phyloP scores from a whole-genome alignment of 73 alveolate genomes.

The Vitrella brassicaformis region DNA sequence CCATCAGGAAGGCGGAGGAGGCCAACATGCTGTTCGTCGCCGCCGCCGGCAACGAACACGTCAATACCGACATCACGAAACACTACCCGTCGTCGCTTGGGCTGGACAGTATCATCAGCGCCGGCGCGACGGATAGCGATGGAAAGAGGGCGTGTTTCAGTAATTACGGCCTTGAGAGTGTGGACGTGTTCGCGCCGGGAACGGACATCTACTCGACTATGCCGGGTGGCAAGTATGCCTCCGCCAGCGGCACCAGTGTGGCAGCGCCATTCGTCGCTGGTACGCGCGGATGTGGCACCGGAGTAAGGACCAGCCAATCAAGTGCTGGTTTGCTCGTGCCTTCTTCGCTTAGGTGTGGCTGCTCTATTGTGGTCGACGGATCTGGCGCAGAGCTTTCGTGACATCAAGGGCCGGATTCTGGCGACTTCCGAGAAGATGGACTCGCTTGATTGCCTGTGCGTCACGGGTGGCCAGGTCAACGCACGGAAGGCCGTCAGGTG shows the following conservation, averaged over 20 bases:
- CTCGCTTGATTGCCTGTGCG: slow-evolving; percentile 7
- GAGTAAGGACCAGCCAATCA: too few species aligned
- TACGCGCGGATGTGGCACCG: too few species aligned
- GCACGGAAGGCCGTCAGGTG: slow-evolving; percentile 12
- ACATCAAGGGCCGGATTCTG: slow-evolving; percentile 4
- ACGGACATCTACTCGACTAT: slow-evolving; percentile 27
- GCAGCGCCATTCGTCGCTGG: slow-evolving; percentile 38
- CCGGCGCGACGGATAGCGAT: too few species aligned
- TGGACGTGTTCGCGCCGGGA: slow-evolving; percentile 34
- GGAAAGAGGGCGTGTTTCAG: too few species aligned
- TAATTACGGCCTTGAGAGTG: slow-evolving; percentile 15
- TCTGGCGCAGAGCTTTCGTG: background rate
- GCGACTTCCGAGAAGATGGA: slow-evolving; percentile 5
- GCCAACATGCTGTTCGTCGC: slow-evolving; percentile 26
- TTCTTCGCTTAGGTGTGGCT: too few species aligned
- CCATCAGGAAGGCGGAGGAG: slow-evolving; percentile 13
- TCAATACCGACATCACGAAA: too few species aligned
- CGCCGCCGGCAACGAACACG: slow-evolving; percentile 28
- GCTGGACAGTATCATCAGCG: too few species aligned
- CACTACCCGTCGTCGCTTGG: too few species aligned
- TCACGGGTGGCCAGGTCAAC: slow-evolving; percentile 20
- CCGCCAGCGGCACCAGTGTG: slow-evolving; percentile 24
- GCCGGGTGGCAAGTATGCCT: slow-evolving; percentile 17
- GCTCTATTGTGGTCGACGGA: slow-evolving; percentile 8
- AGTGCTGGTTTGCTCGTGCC: too few species aligned